Conservation (phyloP, 805 yeast species). For the Wickerhamomyces tratensis region DNA sequence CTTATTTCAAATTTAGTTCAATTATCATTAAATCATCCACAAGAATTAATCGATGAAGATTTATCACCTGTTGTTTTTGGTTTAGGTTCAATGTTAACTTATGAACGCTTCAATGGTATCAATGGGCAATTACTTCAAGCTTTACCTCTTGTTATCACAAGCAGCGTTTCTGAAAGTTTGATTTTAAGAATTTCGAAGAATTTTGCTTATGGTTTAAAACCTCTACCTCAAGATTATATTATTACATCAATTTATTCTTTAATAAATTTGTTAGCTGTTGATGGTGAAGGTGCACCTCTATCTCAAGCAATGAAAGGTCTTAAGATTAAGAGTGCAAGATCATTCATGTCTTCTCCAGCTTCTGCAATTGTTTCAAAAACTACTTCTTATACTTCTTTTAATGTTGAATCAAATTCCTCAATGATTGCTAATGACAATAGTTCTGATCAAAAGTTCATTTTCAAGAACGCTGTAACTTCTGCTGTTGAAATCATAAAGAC, state of each 20-base stretch:
- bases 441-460: slow-evolving; percentile 21
- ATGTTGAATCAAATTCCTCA: slow-evolving; percentile 3
- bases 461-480: slow-evolving; percentile 61
- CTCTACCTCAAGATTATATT: slow-evolving; percentile 70
- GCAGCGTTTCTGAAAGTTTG: slow-evolving; percentile 27
- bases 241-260: slow-evolving; percentile 80
- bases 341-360: slow-evolving; percentile 10
- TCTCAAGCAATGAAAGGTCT: slow-evolving; percentile 23
- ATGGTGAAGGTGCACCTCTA: slow-evolving; percentile 30
- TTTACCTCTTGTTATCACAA: slow-evolving; percentile 39
- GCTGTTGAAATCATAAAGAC: slow-evolving; percentile 54
- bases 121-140: slow-evolving; percentile 25
- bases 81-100: slow-evolving; percentile 45
- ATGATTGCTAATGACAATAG: neutral
- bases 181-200: slow-evolving; percentile 45
- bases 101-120: slow-evolving; percentile 21
- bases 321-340: slow-evolving; percentile 20
- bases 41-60: slow-evolving; percentile 41
- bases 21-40: slow-evolving; percentile 40
- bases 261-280: slow-evolving; percentile 59
- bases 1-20: slow-evolving; percentile 36
- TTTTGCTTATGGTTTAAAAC: slow-evolving; percentile 58
- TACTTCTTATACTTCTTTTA: slow-evolving; percentile 8
- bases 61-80: slow-evolving; percentile 43
- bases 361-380: slow-evolving; percentile 2